These are phyloP conservation scores for Emiliania huxleyi DNA, from an alignment of 78 protist genomes.

Conservation along the genomic window DNA sequence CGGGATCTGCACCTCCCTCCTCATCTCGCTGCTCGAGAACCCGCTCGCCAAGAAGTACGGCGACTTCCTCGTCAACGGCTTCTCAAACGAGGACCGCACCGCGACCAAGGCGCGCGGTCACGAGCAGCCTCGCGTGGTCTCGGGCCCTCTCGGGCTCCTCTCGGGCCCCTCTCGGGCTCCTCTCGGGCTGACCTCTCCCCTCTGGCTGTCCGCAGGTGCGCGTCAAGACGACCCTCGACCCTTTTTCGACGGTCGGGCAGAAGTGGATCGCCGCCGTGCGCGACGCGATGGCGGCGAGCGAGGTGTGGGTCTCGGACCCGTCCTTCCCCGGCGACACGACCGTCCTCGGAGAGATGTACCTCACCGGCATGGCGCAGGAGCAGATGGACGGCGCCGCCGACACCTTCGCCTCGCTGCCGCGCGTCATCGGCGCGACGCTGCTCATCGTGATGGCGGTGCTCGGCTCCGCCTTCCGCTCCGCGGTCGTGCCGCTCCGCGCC, in stretches of 20 bases:
- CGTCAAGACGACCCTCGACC: background rate
- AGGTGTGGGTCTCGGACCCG: background rate
- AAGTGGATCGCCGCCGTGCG: background rate
- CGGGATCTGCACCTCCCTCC: background rate
- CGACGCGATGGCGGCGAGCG: background rate
- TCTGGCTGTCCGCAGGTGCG: too few species aligned
- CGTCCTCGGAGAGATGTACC: background rate
- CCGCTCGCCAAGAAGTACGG: background rate
- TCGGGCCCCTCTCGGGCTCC: too few species aligned
- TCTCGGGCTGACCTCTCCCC: too few species aligned
- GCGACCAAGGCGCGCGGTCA: too few species aligned
- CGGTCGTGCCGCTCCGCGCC: conserved; percentile 63
- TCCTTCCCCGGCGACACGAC: background rate
- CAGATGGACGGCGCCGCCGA: background rate
- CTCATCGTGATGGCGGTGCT: conserved; percentile 42
- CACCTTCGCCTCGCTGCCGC: conserved; percentile 12
- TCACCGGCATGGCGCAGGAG: background rate
- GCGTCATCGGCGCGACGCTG: conserved; percentile 10
- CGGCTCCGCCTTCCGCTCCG: conserved; percentile 45
- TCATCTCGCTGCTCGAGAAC: background rate
- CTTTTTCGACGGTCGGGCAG: background rate
- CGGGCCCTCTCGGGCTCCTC: too few species aligned
- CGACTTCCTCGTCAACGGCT: background rate
- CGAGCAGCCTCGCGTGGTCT: too few species aligned
- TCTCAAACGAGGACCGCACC: background rate